Base-by-base conservation (phyloP, 139 green algal genomes). In the Chlorella ohadii region DNA sequence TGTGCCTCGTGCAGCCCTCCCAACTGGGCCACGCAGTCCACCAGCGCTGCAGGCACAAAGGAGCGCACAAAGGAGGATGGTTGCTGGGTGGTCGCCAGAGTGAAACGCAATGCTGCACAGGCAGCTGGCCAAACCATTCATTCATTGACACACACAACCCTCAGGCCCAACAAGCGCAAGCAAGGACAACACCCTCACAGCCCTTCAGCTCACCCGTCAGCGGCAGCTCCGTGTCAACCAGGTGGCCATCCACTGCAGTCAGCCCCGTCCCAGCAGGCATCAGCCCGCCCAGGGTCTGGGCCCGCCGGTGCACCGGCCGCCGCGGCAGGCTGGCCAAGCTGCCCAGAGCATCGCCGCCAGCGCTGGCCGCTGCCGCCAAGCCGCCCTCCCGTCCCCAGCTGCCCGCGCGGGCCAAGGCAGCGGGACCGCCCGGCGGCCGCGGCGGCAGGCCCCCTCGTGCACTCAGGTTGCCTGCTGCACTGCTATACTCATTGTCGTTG, bases 1-100 rank as follows among this genome's bases (percentile, higher is more conserved):
- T 89, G 85, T 0, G 87, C 84, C 25, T 91, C 87, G 28, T 85
- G 64, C 39, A 91, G 47, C 34, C 85, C 87, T 39, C 88, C 91
- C 19, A 94, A 65, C 81, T 89, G 84, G 33, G 83, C 82, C 1
- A 92, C 31, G 78, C 87, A 90, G 36, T 82, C 65, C 51, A 89
- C 83, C 68, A 90, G 31, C 22, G 68, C 73, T 66, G 78, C 63
- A 47, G 39, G 39, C 6, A 39, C 5, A 13, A 6, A 56, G 3
- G 36, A 13, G 34, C 9, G n/a, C n/a, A n/a, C n/a, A n/a, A n/a
- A n/a, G n/a, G n/a, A n/a, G n/a, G n/a, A n/a, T n/a, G n/a, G n/a
- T n/a, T n/a, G n/a, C n/a, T n/a, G n/a, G n/a, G n/a, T n/a, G n/a
- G n/a, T n/a, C n/a, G n/a, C n/a, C n/a, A n/a, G n/a, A n/a, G n/a